A percentile compares a stretch with the other conserved stretches of the same genome.
phyloP scores from a whole-genome alignment of 2,329 filamentous ascomycete species.

The Colletotrichum sp. region DNA sequence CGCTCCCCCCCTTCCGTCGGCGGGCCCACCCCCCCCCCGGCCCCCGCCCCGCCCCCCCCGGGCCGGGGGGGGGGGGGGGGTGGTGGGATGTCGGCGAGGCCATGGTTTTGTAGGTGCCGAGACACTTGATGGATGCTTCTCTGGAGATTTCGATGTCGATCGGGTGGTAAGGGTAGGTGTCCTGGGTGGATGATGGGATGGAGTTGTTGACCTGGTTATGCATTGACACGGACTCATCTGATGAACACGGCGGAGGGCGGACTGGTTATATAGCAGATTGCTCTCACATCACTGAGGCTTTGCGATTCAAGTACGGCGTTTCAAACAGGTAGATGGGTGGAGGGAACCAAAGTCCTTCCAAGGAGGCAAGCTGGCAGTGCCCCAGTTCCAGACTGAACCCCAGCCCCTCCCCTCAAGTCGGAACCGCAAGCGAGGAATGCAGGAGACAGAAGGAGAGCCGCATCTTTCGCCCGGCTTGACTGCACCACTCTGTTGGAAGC shows the following conservation, averaged over 20 bases:
- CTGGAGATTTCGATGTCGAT: background rate
- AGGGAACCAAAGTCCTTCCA: background rate
- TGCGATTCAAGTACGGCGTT: background rate
- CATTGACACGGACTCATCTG: background rate
- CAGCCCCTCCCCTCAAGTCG: background rate
- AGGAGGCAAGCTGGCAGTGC: background rate
- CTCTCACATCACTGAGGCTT: background rate
- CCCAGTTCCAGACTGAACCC: background rate
- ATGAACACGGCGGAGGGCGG: background rate
- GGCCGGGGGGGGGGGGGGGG: too few species aligned
- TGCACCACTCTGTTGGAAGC: too few species aligned
- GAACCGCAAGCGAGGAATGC: background rate
- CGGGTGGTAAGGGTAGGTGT: background rate
- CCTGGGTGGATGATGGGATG: background rate
- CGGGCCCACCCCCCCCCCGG: too few species aligned
- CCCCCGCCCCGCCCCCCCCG: too few species aligned
- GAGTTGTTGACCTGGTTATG: background rate
- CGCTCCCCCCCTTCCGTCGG: too few species aligned
- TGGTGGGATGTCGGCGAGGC: background rate
- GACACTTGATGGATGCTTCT: constrained; percentile 14
- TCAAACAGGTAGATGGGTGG: background rate
- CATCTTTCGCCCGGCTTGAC: background rate
- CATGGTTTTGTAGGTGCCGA: constrained; percentile 10
- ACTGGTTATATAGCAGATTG: background rate
- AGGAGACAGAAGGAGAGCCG: background rate